Conservation (phyloP, 1,284 basidiomycete species). For the Marasmius fiardii region DNA sequence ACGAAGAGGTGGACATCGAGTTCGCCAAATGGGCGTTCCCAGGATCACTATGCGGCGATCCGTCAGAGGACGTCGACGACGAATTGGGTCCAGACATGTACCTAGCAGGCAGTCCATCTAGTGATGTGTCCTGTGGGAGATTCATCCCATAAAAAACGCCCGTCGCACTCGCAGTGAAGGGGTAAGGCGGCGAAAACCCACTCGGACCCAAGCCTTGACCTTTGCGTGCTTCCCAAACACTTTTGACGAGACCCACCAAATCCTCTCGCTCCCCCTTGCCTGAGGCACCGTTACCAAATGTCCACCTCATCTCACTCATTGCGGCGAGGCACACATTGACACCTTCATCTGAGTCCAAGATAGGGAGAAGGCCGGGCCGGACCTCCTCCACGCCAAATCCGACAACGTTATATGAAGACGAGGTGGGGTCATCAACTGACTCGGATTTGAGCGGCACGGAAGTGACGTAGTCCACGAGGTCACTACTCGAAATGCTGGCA, state of each 20-base stretch:
- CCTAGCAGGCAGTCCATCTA: background rate
- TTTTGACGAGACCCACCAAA: conserved; percentile 40
- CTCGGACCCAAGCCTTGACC: conserved; percentile 20
- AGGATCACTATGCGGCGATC: background rate
- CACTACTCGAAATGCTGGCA: conserved; percentile 47
- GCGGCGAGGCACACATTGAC: conserved; percentile 69
- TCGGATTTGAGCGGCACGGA: conserved; percentile 29
- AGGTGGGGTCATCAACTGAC: conserved; percentile 24
- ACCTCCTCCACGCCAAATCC: conserved; percentile 9
- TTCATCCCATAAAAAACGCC: background rate
- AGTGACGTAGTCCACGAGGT: conserved; percentile 13
- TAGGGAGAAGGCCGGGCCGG: conserved; percentile 12
- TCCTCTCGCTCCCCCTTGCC: conserved; percentile 55
- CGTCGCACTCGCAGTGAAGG: conserved; percentile 1
- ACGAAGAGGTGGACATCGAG: background rate
- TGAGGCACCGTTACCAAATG: conserved; percentile 58
- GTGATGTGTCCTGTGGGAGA: background rate
- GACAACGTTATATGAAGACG: background rate
- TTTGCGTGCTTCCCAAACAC: conserved; percentile 53
- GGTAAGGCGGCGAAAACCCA: conserved; percentile 8
- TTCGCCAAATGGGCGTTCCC: background rate
- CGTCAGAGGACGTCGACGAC: background rate
- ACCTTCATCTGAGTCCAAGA: conserved; percentile 59
- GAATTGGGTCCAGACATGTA: background rate
- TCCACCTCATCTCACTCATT: conserved; percentile 78